These are phyloP conservation scores for Samsoniella hepiali DNA, from an alignment of 2,329 filamentous ascomycete genomes.

Conservation along the genomic window DNA sequence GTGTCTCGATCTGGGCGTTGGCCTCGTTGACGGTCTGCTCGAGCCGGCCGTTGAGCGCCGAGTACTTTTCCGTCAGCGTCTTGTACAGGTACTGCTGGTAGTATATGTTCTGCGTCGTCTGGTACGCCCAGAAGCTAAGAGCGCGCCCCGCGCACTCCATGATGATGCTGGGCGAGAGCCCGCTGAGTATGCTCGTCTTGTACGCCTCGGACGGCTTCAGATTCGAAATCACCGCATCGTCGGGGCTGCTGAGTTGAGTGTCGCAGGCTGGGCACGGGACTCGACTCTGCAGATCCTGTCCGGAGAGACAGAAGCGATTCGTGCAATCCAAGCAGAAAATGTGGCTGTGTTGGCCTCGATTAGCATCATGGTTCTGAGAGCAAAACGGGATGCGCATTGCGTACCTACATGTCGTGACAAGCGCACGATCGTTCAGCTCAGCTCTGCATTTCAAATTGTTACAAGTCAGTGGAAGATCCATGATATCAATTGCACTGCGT, in stretches of 20 bases:
- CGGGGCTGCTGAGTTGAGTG: constrained; percentile 62
- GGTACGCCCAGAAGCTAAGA: constrained; percentile 82
- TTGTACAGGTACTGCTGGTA: constrained; percentile 76
- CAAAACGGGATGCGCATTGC: background rate
- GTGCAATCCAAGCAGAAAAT: constrained; percentile 81
- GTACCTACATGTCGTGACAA: constrained; percentile 90
- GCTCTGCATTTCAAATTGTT: constrained; percentile 75
- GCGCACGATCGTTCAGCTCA: constrained; percentile 65
- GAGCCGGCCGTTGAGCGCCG: constrained; percentile 59
- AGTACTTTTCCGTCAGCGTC: constrained; percentile 69
- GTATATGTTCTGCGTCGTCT: constrained; percentile 74
- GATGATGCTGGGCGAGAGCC: constrained; percentile 73
- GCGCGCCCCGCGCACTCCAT: constrained; percentile 83
- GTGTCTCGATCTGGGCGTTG: constrained; percentile 64
- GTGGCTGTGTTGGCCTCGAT: constrained; percentile 53
- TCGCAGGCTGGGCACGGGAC: constrained; percentile 73
- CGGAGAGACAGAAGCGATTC: constrained; percentile 59
- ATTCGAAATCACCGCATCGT: constrained; percentile 69
- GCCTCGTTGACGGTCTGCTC: constrained; percentile 73
- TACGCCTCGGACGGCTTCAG: constrained; percentile 84
- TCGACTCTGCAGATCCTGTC: constrained; percentile 32
- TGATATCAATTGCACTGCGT: constrained; percentile 32
- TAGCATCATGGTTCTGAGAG: background rate
- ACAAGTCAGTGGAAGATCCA: constrained; percentile 75
- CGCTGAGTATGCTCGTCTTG: constrained; percentile 81